Evolutionary conservation across 2,329 filamentous ascomycete species (phyloP).

Genomic region (Epichloe sylvatica): DNA sequence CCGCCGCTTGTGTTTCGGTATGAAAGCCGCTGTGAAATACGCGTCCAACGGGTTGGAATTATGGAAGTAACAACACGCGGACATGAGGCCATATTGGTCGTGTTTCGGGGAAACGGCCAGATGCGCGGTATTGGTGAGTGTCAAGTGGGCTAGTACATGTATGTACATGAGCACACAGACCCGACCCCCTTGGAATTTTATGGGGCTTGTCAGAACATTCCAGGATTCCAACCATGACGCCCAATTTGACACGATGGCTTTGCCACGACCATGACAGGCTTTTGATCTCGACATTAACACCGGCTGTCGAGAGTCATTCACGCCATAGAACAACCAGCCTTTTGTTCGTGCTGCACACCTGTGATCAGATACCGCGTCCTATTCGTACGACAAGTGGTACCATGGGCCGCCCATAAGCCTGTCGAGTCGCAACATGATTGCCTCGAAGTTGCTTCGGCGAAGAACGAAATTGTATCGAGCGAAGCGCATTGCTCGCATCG

Average conservation of each 20-base stretch:
- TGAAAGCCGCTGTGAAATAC: too few species aligned
- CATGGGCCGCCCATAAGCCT: not conserved
- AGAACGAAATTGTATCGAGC: not conserved
- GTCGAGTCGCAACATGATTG: constrained; percentile 1
- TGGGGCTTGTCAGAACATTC: not conserved
- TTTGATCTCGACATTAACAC: not conserved
- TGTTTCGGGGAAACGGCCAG: not conserved
- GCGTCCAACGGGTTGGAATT: too few species aligned
- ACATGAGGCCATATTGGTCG: too few species aligned
- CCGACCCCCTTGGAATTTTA: not conserved
- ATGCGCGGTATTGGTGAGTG: too few species aligned
- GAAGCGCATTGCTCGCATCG: not conserved
- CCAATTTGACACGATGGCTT: not conserved
- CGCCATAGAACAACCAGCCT: not conserved
- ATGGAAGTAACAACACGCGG: not conserved
- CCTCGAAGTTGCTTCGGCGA: not conserved
- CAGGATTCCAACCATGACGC: not conserved
- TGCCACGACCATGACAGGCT: not conserved
- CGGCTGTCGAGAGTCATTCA: not conserved
- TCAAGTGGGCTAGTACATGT: too few species aligned
- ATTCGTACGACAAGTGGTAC: not conserved
- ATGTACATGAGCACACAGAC: too few species aligned
- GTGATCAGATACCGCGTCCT: not conserved
- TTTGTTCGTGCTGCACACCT: not conserved
- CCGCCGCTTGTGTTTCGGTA: too few species aligned